A percentile compares a stretch with the other conserved stretches of the same genome.
Evolutionary conservation across 2,329 filamentous ascomycete genomes (phyloP).

Genomic region (Furcasterigmium furcatum): DNA sequence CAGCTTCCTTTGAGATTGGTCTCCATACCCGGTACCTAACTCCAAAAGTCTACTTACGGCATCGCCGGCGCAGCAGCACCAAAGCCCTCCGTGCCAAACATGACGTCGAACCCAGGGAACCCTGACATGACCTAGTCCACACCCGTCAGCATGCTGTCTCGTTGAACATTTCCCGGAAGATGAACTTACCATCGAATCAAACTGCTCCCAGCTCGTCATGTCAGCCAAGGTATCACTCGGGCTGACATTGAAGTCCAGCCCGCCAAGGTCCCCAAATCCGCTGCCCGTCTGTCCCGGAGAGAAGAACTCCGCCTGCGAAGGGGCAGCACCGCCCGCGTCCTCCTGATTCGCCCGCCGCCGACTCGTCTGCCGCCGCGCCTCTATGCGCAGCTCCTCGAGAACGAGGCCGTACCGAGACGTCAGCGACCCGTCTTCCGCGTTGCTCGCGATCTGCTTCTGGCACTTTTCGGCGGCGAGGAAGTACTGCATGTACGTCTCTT

Average conservation of each 20-base stretch:
- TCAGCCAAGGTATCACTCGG: slow-evolving; percentile 11
- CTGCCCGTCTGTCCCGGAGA: slow-evolving; percentile 2
- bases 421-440: slow-evolving; percentile 31
- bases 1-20: no score
- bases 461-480: slow-evolving; percentile 33
- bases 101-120: slow-evolving; percentile 7
- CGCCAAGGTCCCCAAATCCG: slow-evolving; percentile 1
- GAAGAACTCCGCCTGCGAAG: not conserved
- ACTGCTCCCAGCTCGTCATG: slow-evolving; percentile 13
- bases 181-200: slow-evolving; percentile 9
- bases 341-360: not conserved
- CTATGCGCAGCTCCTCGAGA: slow-evolving; percentile 27
- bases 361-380: slow-evolving; percentile 5
- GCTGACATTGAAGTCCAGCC: slow-evolving; percentile 6
- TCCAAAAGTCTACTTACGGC: slow-evolving; percentile 18
- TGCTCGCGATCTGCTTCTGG: slow-evolving; percentile 30
- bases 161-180: not conserved
- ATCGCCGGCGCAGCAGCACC: not conserved
- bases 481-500: slow-evolving; percentile 19
- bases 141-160: not conserved
- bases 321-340: not conserved
- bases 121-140: slow-evolving; percentile 6
- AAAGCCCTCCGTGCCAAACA: slow-evolving; percentile 5
- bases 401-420: slow-evolving; percentile 35
- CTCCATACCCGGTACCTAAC: no score